Percentiles rank a stretch among this genome's conserved stretches.
Evolutionary conservation across 164 flowering plant genomes (phyloP).

Genomic region (Annona squamosa): DNA sequence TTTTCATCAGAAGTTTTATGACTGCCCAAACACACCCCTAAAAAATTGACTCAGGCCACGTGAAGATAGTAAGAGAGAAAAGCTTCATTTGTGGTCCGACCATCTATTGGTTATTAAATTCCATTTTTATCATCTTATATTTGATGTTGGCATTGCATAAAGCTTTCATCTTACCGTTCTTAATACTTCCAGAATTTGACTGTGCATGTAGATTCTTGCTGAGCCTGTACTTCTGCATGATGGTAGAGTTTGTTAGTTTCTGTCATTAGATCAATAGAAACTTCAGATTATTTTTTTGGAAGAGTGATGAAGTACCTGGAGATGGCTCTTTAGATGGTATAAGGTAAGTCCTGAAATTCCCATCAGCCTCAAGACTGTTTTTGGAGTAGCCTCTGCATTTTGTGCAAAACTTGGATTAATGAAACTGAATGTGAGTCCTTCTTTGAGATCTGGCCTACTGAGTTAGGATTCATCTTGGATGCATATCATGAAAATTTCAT

Average conservation of each 20-base stretch:
- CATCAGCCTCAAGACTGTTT: conserved; percentile 90
- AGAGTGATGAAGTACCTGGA: conserved; percentile 56
- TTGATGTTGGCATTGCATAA: not conserved
- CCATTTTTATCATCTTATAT: not conserved
- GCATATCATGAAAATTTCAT: not conserved
- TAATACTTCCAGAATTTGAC: conserved; percentile 38
- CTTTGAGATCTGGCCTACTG: not conserved
- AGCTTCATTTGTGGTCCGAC: not conserved
- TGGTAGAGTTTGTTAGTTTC: conserved; percentile 15
- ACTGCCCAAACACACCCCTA: too few relatives aligned
- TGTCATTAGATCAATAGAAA: not conserved
- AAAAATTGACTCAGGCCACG: not conserved
- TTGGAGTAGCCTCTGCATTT: conserved; percentile 91
- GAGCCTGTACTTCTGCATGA: conserved; percentile 75
- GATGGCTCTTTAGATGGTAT: conserved; percentile 94
- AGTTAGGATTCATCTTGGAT: not conserved
- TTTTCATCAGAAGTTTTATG: too few relatives aligned
- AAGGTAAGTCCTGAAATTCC: conserved; percentile 95
- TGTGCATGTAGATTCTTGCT: conserved; percentile 80
- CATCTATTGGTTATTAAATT: not conserved
- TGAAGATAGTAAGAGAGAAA: not conserved
- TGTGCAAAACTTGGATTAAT: conserved; percentile 13
- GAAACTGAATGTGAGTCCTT: not conserved
- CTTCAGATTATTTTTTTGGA: not conserved
- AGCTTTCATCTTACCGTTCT: conserved; percentile 41